These are phyloP conservation scores for Akebia trifoliata DNA, from an alignment of 164 flowering plant species.

Conservation along the genomic window DNA sequence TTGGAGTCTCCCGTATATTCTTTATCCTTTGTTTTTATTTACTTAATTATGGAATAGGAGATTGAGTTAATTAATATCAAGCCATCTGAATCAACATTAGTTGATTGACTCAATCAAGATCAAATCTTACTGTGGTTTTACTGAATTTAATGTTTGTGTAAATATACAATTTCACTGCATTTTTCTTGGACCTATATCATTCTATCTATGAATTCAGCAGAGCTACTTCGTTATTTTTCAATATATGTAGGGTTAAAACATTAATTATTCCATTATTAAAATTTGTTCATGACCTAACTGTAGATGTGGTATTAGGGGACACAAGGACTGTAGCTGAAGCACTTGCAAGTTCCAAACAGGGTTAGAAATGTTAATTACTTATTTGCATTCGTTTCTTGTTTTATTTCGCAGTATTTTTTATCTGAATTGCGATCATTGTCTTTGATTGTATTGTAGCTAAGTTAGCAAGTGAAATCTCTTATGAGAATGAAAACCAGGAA, in stretches of 20 bases:
- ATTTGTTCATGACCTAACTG: constrained; percentile 13
- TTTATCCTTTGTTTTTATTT: not conserved
- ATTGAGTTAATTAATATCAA: too few species aligned
- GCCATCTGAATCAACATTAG: too few species aligned
- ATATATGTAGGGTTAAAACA: too few species aligned
- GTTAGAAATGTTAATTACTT: constrained; percentile 33
- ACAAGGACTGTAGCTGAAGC: constrained; percentile 88
- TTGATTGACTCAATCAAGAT: not conserved
- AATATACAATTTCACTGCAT: not conserved
- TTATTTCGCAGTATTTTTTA: not conserved
- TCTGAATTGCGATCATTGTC: constrained; percentile 1
- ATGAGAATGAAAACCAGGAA: constrained; percentile 38
- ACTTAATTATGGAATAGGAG: not conserved
- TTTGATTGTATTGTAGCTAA: constrained; percentile 57
- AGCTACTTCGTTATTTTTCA: too few species aligned
- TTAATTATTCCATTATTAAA: not conserved
- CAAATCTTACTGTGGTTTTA: too few species aligned
- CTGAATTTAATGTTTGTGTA: not conserved
- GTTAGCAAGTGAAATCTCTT: constrained; percentile 44
- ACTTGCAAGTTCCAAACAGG: constrained; percentile 67
- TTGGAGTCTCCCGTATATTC: constrained; percentile 9
- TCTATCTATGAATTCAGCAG: too few species aligned
- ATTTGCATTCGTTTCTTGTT: not conserved
- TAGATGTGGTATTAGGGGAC: constrained; percentile 70
- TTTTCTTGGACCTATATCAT: not conserved